Evolutionary conservation across 163 green algal genomes (phyloP).

Genomic region (Prototheca cutis): DNA sequence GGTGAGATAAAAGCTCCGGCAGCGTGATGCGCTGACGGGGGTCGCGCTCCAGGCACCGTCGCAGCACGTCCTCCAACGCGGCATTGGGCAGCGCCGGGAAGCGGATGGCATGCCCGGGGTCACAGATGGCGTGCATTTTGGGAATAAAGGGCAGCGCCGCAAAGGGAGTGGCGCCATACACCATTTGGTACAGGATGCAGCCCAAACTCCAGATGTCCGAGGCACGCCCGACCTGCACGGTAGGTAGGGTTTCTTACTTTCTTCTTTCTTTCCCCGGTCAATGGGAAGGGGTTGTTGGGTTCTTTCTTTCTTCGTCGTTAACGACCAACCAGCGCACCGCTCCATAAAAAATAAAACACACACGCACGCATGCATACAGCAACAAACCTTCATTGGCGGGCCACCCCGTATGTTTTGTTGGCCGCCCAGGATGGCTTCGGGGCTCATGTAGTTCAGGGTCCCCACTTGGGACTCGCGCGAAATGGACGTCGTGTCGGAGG

Average conservation of each 20-base stretch:
- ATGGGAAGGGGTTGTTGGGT: no score
- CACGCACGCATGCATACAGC: background rate
- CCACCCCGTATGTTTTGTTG: conserved; percentile 60
- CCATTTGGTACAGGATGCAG: conserved; percentile 98
- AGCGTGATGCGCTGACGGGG: conserved; percentile 73
- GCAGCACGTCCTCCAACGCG: conserved; percentile 64
- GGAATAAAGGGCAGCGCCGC: conserved; percentile 77
- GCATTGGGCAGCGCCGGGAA: conserved; percentile 63
- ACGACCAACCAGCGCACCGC: no score
- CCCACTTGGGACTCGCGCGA: conserved; percentile 76
- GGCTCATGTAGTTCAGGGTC: conserved; percentile 98
- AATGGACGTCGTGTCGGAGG: conserved; percentile 86
- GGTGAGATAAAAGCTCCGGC: conserved; percentile 76
- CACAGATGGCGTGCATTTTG: conserved; percentile 95
- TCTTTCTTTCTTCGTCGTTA: no score
- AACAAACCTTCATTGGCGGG: conserved; percentile 49
- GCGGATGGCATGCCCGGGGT: conserved; percentile 55
- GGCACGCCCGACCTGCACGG: conserved; percentile 66
- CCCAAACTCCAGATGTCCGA: conserved; percentile 93
- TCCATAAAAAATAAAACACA: background rate
- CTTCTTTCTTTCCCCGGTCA: no score
- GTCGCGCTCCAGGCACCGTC: conserved; percentile 76
- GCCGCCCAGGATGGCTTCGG: conserved; percentile 85
- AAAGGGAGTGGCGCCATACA: conserved; percentile 75
- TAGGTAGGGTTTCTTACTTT: no score